These are phyloP conservation scores for Talaromyces sp. DNA, from an alignment of 2,329 filamentous ascomycete genomes.

Conservation along the genomic window DNA sequence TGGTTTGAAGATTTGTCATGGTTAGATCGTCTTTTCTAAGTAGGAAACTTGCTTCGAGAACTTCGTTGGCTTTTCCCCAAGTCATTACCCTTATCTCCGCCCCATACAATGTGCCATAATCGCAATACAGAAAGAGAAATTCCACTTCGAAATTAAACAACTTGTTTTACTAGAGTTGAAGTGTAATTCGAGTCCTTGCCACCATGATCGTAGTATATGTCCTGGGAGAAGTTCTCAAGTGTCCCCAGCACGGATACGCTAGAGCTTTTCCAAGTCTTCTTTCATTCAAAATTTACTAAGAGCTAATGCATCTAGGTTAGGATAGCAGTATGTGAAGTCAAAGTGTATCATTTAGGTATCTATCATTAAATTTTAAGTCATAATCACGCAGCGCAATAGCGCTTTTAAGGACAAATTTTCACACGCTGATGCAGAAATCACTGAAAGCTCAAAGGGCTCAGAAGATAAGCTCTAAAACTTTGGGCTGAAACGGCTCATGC, in stretches of 20 bases:
- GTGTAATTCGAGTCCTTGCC: background rate
- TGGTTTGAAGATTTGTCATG: constrained; percentile 16
- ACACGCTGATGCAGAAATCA: background rate
- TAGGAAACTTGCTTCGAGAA: constrained; percentile 23
- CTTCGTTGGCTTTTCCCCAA: constrained; percentile 20
- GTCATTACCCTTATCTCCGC: constrained; percentile 14
- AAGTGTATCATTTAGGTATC: constrained; percentile 3
- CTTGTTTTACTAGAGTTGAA: too few relatives aligned
- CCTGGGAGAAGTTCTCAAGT: too few relatives aligned
- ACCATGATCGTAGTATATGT: too few relatives aligned
- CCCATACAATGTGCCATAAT: constrained; percentile 34
- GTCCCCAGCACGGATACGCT: too few relatives aligned
- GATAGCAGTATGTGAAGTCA: too few relatives aligned
- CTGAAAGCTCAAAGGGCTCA: too few relatives aligned
- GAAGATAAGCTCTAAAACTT: constrained; percentile 24
- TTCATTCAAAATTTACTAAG: too few relatives aligned
- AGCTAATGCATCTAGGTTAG: too few relatives aligned
- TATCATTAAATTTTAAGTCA: constrained; percentile 11
- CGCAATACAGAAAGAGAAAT: constrained; percentile 23
- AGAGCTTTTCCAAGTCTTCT: too few relatives aligned
- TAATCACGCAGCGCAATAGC: constrained; percentile 7
- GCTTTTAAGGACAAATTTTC: background rate
- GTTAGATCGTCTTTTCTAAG: constrained; percentile 21
- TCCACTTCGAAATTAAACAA: constrained; percentile 11
- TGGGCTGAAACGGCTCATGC: constrained; percentile 26